These are phyloP conservation scores for Heritiera fomes DNA, from an alignment of 345 rosid species.

Conservation along the genomic window DNA sequence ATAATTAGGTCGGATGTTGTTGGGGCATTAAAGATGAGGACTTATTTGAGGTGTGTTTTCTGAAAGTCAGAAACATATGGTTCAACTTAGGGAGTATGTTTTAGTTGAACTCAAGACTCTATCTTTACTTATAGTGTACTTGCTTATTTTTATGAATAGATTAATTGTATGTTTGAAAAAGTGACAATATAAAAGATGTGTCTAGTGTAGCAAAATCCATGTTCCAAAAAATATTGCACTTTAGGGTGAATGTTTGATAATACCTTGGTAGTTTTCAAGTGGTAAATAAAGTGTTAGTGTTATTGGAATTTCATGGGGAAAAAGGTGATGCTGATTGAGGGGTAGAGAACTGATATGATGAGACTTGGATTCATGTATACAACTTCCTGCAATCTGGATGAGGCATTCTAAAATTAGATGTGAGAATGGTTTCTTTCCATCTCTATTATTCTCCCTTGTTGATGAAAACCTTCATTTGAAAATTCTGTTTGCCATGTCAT, in stretches of 20 bases:
- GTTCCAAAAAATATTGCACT: slow-evolving; percentile 2
- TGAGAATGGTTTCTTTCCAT: slow-evolving; percentile 9
- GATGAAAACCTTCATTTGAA: not conserved
- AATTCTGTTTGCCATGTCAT: not conserved
- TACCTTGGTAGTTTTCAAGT: slow-evolving; percentile 9
- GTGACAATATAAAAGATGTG: slow-evolving; percentile 13
- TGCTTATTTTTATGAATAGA: slow-evolving; percentile 2
- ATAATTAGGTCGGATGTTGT: slow-evolving; percentile 92
- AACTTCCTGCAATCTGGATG: slow-evolving; percentile 1
- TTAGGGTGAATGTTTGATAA: slow-evolving; percentile 9
- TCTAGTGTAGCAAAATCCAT: not conserved
- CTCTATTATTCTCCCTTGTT: slow-evolving; percentile 16
- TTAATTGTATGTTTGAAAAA: not conserved
- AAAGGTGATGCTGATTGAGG: not conserved
- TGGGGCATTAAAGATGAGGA: slow-evolving; percentile 98
- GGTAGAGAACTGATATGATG: slow-evolving; percentile 5
- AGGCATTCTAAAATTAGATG: not conserved
- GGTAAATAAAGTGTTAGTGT: not conserved
- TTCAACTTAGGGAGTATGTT: slow-evolving; percentile 3
- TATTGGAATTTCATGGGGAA: not conserved
- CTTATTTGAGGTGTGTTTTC: slow-evolving; percentile 74
- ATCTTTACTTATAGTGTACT: not conserved
- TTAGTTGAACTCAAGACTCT: not conserved
- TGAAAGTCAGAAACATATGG: not conserved
- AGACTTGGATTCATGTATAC: slow-evolving; percentile 1